These are phyloP conservation scores for Asterella californica DNA, from an alignment of 225 moss, liverwort and hornwort species.

Conservation along the genomic window DNA sequence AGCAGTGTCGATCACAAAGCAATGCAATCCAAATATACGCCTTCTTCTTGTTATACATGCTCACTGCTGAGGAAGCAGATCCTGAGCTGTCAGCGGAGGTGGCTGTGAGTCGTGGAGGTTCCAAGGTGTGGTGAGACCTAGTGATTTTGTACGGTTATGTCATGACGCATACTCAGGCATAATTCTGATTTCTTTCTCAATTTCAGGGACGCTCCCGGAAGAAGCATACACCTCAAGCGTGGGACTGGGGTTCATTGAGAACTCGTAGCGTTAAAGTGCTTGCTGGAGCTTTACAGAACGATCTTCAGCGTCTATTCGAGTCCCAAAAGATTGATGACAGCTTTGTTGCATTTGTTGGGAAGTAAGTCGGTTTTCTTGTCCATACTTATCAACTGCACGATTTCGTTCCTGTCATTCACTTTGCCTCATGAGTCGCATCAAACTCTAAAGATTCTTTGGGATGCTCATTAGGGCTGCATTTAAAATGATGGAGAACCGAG, in stretches of 20 bases:
- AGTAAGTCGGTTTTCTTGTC: conserved; percentile 42
- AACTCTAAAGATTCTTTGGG: neutral
- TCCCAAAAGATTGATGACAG: conserved; percentile 72
- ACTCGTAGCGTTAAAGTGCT: conserved; percentile 69
- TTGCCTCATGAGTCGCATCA: neutral
- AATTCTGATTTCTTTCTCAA: conserved; percentile 7
- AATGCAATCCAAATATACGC: conserved; percentile 86
- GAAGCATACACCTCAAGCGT: conserved; percentile 77
- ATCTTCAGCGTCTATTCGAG: conserved; percentile 72
- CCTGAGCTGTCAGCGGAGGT: conserved; percentile 41
- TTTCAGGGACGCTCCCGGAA: conserved; percentile 72
- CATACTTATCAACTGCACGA: neutral
- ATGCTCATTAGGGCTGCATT: conserved; percentile 63
- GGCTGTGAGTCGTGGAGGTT: conserved; percentile 29
- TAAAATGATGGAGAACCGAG: conserved; percentile 67
- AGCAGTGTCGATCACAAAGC: conserved; percentile 71
- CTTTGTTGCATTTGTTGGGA: conserved; percentile 68
- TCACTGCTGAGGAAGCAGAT: conserved; percentile 58
- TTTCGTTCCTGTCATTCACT: neutral
- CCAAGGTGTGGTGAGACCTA: conserved; percentile 52
- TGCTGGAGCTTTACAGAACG: conserved; percentile 77
- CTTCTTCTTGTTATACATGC: conserved; percentile 71
- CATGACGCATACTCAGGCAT: neutral
- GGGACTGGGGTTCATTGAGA: conserved; percentile 81
- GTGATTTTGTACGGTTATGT: neutral